These are phyloP conservation scores for Nicotiana obtusifolia DNA, from an alignment of 257 asterid genomes.

Conservation along the genomic window DNA sequence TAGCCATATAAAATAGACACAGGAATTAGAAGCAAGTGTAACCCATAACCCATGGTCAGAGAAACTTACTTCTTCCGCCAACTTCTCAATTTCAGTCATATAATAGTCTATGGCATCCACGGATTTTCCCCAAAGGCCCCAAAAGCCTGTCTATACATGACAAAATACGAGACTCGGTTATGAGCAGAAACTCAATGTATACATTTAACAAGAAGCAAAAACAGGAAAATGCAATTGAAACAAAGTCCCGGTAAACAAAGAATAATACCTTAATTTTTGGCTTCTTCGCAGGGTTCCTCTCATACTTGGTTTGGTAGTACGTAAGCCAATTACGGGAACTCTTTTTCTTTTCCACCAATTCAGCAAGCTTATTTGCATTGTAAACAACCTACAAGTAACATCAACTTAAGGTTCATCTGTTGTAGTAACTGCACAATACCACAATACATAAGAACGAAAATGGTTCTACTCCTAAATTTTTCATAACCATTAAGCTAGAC, in stretches of 20 bases:
- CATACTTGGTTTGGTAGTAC: slow-evolving; percentile 61
- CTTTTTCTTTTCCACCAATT: slow-evolving; percentile 58
- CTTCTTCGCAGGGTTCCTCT: slow-evolving; percentile 49
- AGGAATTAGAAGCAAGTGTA: no score
- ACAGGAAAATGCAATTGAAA: not conserved
- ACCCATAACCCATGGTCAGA: not conserved
- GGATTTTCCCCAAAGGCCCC: slow-evolving; percentile 62
- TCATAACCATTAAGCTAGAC: not conserved
- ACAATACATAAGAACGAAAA: not conserved
- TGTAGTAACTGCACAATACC: not conserved
- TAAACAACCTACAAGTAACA: slow-evolving; percentile 44
- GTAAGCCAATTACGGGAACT: slow-evolving; percentile 58
- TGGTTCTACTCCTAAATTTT: not conserved
- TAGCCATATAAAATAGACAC: no score
- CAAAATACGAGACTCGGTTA: not conserved
- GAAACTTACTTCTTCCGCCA: slow-evolving; percentile 46
- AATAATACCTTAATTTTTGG: slow-evolving; percentile 58
- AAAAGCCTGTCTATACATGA: slow-evolving; percentile 64
- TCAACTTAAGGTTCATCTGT: not conserved
- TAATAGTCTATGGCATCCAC: slow-evolving; percentile 75
- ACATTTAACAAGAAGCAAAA: not conserved
- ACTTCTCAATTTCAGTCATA: slow-evolving; percentile 38
- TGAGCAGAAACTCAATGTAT: not conserved
- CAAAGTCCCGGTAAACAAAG: not conserved
- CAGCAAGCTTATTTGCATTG: slow-evolving; percentile 58